Percentiles rank a stretch among this genome's conserved stretches.
Conservation (phyloP, 2,329 filamentous ascomycete species). For the Cytospora piceae region DNA sequence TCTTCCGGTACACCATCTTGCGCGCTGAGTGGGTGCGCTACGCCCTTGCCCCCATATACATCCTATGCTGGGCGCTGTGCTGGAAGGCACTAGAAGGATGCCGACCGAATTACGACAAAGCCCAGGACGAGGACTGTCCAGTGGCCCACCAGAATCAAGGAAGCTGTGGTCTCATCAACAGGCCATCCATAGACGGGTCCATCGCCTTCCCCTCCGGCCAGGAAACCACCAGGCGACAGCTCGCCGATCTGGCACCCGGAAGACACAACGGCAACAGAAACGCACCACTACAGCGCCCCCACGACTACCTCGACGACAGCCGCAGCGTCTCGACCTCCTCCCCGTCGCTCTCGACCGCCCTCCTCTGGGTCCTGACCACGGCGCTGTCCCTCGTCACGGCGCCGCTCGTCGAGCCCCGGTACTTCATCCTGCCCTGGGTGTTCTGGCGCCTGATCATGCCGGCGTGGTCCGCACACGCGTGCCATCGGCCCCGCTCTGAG, state of each 20-base stretch:
- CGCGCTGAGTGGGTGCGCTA: constrained; percentile 67
- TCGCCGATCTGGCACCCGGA: background rate
- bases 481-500: constrained; percentile 1
- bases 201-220: background rate
- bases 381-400: constrained; percentile 81
- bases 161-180: constrained; percentile 22
- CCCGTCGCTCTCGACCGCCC: constrained; percentile 53
- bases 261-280: background rate
- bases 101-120: constrained; percentile 19
- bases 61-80: constrained; percentile 68
- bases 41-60: constrained; percentile 70
- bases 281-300: too few species aligned
- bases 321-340: constrained; percentile 31
- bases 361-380: constrained; percentile 69
- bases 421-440: constrained; percentile 95
- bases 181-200: constrained; percentile 21
- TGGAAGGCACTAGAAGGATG: constrained; percentile 64
- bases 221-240: background rate
- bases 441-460: constrained; percentile 86
- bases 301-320: constrained; percentile 33
- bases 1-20: constrained; percentile 83
- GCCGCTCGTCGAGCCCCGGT: constrained; percentile 90
- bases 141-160: background rate
- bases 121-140: background rate
- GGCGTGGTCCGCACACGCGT: constrained; percentile 40